phyloP scores from a whole-genome alignment of 2,329 filamentous ascomycete species.

The Phyllachora maydis region DNA sequence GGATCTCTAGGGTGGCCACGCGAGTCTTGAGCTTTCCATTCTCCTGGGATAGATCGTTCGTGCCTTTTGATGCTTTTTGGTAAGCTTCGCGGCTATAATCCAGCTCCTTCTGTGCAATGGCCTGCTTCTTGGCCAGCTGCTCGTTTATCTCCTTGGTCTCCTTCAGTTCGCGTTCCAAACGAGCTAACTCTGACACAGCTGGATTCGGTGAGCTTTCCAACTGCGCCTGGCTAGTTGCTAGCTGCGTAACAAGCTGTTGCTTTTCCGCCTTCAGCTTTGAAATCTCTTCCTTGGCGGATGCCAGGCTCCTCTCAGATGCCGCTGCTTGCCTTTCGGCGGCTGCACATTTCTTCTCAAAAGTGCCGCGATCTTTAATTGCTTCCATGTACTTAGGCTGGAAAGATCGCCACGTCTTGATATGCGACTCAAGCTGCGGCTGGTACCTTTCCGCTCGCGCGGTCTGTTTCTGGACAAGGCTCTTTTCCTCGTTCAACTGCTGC shows the following conservation, averaged over 20 bases:
- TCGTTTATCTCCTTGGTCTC: conserved; percentile 18
- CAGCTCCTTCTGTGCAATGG: conserved; percentile 19
- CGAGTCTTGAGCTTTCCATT: conserved; percentile 21
- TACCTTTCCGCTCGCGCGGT: too few species aligned
- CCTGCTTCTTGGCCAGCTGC: conserved; percentile 15
- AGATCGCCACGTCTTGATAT: too few species aligned
- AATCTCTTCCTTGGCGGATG: conserved; percentile 16
- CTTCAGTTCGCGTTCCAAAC: conserved; percentile 18
- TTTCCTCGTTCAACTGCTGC: conserved; percentile 12
- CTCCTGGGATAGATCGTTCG: conserved; percentile 21
- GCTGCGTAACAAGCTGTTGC: too few species aligned
- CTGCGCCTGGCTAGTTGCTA: too few species aligned
- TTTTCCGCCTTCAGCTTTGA: too few species aligned
- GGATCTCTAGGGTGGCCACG: conserved; percentile 17
- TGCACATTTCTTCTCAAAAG: conserved; percentile 23
- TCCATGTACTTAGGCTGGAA: conserved; percentile 22
- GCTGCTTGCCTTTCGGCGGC: conserved; percentile 15
- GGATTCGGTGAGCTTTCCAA: too few species aligned
- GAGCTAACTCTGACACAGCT: conserved; percentile 14
- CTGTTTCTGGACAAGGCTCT: conserved; percentile 7
- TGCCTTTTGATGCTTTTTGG: conserved; percentile 30
- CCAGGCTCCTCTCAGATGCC: conserved; percentile 12
- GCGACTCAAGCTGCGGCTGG: too few species aligned
- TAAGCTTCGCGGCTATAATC: conserved; percentile 38
- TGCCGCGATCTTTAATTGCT: conserved; percentile 27